These are phyloP conservation scores for Diaporthe sp. DNA, from an alignment of 2,329 filamentous ascomycete species.

Conservation along the genomic window DNA sequence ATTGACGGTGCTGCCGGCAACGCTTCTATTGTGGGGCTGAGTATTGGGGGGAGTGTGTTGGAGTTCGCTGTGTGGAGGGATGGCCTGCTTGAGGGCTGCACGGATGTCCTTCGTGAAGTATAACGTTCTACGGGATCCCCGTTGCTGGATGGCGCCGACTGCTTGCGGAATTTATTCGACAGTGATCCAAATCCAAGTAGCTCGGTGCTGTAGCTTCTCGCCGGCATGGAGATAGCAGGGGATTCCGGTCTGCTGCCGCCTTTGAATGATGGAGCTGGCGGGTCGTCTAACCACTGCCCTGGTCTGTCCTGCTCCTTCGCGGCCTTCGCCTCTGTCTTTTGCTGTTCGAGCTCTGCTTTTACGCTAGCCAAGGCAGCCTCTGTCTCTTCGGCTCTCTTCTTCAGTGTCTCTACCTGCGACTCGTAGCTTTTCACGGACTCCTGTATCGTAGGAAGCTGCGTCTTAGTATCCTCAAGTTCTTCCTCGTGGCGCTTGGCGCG, in stretches of 20 bases:
- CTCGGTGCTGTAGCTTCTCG: slow-evolving; percentile 65
- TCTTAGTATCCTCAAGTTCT: slow-evolving; percentile 79
- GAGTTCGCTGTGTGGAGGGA: slow-evolving; percentile 53
- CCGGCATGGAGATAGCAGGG: slow-evolving; percentile 59
- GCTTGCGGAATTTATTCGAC: slow-evolving; percentile 55
- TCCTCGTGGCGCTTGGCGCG: slow-evolving; percentile 79
- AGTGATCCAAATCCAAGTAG: slow-evolving; percentile 58
- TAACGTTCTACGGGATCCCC: slow-evolving; percentile 54
- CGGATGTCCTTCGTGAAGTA: slow-evolving; percentile 61
- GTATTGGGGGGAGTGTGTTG: slow-evolving; percentile 47
- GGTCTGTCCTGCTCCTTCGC: slow-evolving; percentile 52
- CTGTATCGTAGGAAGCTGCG: slow-evolving; percentile 71
- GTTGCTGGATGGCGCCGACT: slow-evolving; percentile 62
- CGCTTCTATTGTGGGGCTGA: slow-evolving; percentile 61
- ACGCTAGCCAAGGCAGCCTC: slow-evolving; percentile 72
- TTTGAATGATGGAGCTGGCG: slow-evolving; percentile 53
- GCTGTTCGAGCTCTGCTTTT: slow-evolving; percentile 61
- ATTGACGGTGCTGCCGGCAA: slow-evolving; percentile 52
- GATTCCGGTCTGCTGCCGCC: slow-evolving; percentile 65
- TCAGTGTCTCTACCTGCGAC: slow-evolving; percentile 69
- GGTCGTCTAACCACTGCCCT: slow-evolving; percentile 63
- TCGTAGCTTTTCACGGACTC: slow-evolving; percentile 71
- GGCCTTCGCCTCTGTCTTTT: slow-evolving; percentile 48
- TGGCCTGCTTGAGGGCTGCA: slow-evolving; percentile 56
- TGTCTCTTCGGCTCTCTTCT: slow-evolving; percentile 72